Evolutionary conservation across 75 land plant species (phyloP), one percentile per base, ranked within the genome.

Genomic region (Pinus taeda): DNA sequence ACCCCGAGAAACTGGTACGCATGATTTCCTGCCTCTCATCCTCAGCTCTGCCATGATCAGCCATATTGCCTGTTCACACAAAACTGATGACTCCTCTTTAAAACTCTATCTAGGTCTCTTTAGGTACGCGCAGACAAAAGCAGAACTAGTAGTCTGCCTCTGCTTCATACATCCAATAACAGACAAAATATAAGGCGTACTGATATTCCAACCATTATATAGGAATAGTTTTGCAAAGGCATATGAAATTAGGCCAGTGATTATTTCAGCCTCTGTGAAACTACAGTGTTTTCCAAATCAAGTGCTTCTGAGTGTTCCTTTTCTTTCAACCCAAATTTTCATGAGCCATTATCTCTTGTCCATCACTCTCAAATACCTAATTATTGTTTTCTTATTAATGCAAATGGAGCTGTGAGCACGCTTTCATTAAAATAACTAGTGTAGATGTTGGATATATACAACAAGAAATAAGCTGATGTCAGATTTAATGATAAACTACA

Each of bases 1-100:
- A 91, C 84, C 86, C 88, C 73, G 83, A 65, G 81, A 95, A 95
- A 45, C 53, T 45, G 8, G 9, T 45, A 45, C 8, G 9, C 53
- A 45, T 37, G 39, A 37, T 45, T 9, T 45, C 9, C 53, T 45
- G 7, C 9, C 8, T 45, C 53, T 45, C 53, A 45, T 45, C 53
- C 49, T 6, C 49, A 42, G 49, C 49, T 42, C 49, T 42, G 49
- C 49, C 49, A 42, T 42, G 6, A 42, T 42, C 49, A 42, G 6
- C 49, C 53, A 45, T 45, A 7, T 7, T 45, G 8, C 53, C 53
- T 45, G 1, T 45, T 45, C 9, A 45, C 53, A 45, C 53, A 26
- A 45, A 45, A 45, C 53, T 45, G 8, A 45, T 45, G 8, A 45
- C 8, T 1, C 8, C 53, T 45, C 9, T 45, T 6, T 45, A 45